Evolutionary conservation across 352 stramenopile species (phyloP), one percentile per base, ranked within the genome.

Genomic region (Phytophthora sp.): DNA sequence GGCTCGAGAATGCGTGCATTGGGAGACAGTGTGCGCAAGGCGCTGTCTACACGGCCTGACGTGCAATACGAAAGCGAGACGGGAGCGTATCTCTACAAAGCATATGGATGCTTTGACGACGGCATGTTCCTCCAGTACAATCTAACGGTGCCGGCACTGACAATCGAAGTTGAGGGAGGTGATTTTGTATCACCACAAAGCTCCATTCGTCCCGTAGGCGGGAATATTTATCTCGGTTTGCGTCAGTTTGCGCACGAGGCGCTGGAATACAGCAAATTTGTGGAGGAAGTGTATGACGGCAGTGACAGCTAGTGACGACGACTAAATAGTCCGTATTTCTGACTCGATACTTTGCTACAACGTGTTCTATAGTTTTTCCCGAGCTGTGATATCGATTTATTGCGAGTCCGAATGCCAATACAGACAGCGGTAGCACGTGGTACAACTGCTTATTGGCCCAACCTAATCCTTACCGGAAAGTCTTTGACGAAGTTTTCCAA

Each of bases 61-160:
- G 59, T 62, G 30, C 68, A 84, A 18, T 92, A 92, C 52, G 21
- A 72, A 17, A 89, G 77, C 31, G 68, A 93, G 68, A 77, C 74
- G 1, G 74, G 77, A 9, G 75, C 65, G 3, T 69, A 69, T 3
- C 61, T 93, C 2, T 93, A 93, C 65, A 68, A 79, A 39, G 79
- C 82, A 17, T 93, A 84, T 45, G 84, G 84, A 10, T 91, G 82
- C 56, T 81, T 91, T 42, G 78, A 89, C 54, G 84, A 93, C 38
- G 72, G 57, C 0, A 75, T 92, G 48, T 89, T 76, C 58, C 61
- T 81, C 5, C 57, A 69, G 26, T 85, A 73, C 43, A 91, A 91
- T 52, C 79, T 78, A 24, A 88, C 75, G 8, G 78, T 90, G 9
- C 79, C 84, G 9, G 66, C 79, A 13, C 48, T 93, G 32, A 93